phyloP scores from a whole-genome alignment of 176 grass and related monocot species.

The Avena atlantica region DNA sequence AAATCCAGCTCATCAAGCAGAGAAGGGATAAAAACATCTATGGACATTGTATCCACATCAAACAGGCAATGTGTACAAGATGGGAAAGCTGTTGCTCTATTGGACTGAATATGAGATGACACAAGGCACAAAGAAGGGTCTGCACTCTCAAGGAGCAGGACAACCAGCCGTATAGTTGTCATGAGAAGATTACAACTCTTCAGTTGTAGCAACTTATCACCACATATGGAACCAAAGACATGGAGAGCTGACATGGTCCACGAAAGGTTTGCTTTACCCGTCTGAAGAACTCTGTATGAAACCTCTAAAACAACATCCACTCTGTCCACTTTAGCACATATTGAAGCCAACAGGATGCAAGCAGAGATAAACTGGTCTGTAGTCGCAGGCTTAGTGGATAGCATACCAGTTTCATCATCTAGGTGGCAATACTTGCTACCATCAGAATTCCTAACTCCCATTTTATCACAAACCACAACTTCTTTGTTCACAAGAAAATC shows the following conservation, averaged over 20 bases:
- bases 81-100: constrained; percentile 47
- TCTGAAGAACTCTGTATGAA: constrained; percentile 78
- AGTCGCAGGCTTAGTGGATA: constrained; percentile 53
- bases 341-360: constrained; percentile 71
- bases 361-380: constrained; percentile 63
- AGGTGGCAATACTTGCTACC: constrained; percentile 16
- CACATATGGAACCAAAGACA: constrained; percentile 70
- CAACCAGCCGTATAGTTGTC: constrained; percentile 61
- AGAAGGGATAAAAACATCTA: constrained; percentile 61
- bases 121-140: constrained; percentile 38
- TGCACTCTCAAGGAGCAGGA: constrained; percentile 61
- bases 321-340: constrained; percentile 63
- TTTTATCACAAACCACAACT: constrained; percentile 61
- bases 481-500: constrained; percentile 75
- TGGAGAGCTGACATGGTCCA: constrained; percentile 73
- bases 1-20: constrained; percentile 70
- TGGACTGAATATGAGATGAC: constrained; percentile 46
- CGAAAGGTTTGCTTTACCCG: constrained; percentile 62
- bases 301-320: constrained; percentile 61
- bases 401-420: constrained; percentile 45
- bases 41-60: constrained; percentile 44
- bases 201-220: constrained; percentile 63
- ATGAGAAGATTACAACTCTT: constrained; percentile 57
- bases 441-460: constrained; percentile 37
- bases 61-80: constrained; percentile 78